Conservation (phyloP, 371 early-diverging fungal genomes). For the Thermomucor indicae-seudaticae region DNA sequence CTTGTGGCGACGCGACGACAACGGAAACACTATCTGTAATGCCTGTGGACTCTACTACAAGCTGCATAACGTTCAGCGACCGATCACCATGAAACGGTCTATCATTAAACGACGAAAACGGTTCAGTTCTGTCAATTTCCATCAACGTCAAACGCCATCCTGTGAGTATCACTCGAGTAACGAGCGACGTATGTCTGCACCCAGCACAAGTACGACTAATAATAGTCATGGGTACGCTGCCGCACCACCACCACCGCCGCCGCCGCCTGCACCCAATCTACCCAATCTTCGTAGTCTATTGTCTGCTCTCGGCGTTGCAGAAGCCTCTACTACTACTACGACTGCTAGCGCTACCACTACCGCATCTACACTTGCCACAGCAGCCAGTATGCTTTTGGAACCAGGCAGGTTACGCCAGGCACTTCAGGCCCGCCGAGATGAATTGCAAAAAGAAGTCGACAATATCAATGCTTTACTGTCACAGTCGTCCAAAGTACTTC, state of each 20-base stretch:
- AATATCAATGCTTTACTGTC: slow-evolving; percentile 25
- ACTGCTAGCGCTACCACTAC: background rate
- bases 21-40: slow-evolving; percentile 79
- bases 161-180: background rate
- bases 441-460: slow-evolving; percentile 28
- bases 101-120: slow-evolving; percentile 84
- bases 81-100: slow-evolving; percentile 71
- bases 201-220: too few relatives aligned
- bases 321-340: background rate
- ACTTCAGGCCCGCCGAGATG: slow-evolving; percentile 22
- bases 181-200: too few relatives aligned
- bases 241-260: background rate
- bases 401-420: slow-evolving; percentile 19
- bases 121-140: slow-evolving; percentile 23
- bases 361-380: slow-evolving; percentile 5
- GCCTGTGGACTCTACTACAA: slow-evolving; percentile 86
- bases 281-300: background rate
- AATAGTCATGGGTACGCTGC: too few relatives aligned
- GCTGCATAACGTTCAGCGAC: slow-evolving; percentile 72
- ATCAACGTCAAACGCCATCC: slow-evolving; percentile 7
- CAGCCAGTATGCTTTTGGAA: slow-evolving; percentile 17
- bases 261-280: background rate
- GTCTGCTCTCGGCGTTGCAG: background rate
- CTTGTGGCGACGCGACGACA: slow-evolving; percentile 82
- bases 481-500: slow-evolving; percentile 30